Evolutionary conservation across 257 asterid genomes (phyloP), one percentile per base, ranked within the genome.

Genomic region (Henckelia pumila): DNA sequence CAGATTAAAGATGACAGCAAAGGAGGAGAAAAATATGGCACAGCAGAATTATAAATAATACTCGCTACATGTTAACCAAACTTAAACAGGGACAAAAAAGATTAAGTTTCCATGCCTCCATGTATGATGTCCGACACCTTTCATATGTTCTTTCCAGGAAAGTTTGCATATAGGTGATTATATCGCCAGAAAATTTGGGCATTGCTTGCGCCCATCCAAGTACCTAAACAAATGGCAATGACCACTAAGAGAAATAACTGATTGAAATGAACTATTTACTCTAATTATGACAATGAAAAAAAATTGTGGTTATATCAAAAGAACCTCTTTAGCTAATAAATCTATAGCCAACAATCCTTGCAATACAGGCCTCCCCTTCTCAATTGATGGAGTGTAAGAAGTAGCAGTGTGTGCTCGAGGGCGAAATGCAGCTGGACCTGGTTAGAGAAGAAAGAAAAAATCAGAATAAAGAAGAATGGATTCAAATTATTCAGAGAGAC

Each of bases 181-280:
- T 89, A 75, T 88, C 97, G 66, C 73, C 82, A 68, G 97, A 81
- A 83, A 91, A 94, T 82, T 91, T 94, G 68, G 99, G 99, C 99
- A 91, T 85, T 80, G 99, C 95, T 84, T 94, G 97, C 60, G 96
- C 97, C 99, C 99, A 94, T 24, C 96, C 93, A 80, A 94, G 91
- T 67, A 94, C 97, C 99, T 94, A 75, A 40, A 76, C n/a, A 65
- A 75, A 76, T 76, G 74, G 35, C 37, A 19, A 40, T 1, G 19
- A 13, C 13, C 19, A 40, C 3, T 3, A 40, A 8, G 29, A 60
- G 50, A 75, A 52, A 64, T 64, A 67, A 32, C 52, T 50, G 66
- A 26, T 58, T 37, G 29, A 66, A 68, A 26, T 16, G 61, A 56
- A 63, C 47, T 49, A 68, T 66, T 59, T 47, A 22, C 20, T 62